Base-by-base conservation (phyloP, 2,329 filamentous ascomycete genomes). In the Escovopsis sp. region DNA sequence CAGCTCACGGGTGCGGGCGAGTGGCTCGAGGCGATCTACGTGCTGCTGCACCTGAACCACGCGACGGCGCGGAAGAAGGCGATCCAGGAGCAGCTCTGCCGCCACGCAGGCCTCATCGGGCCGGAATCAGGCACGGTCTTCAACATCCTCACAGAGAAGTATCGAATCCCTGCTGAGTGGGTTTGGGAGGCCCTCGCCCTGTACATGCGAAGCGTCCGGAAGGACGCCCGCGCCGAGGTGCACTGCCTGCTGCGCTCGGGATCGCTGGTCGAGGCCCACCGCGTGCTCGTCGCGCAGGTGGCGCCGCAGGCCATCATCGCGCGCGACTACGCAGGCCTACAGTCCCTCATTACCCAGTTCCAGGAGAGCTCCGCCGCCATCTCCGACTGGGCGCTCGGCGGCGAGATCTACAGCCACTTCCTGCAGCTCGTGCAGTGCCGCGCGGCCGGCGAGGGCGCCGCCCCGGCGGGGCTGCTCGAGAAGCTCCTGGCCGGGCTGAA, bases 121-220 rank as follows among this genome's bases (percentile, higher is more conserved):
- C 65, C 71, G 3, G 70, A 79, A 39, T 65, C 69, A 8, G 69
- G 72, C 47, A 56, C 63, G 13, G 70, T 62, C 41, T 85, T 79
- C 59, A 64, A 61, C 10, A 70, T 72, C 12, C 65, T 91, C 16
- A 72, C 72, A 0, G 64, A 71, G 36, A 76, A 74, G 29, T 74
- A 88, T 41, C 73, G 76, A 47, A 74, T 96, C 35, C 86, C 89
- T 0, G 61, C 70, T 1, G 60, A 72, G 4, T 94, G 89, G 87
- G 71, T 96, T 39, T 94, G 84, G 77, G 76, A 85, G 45, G 85
- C 91, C 14, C 84, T 88, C 55, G 88, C 88, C 11, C 69, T 89
- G 12, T 81, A 82, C 59, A 87, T 86, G 61, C 81, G 84, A 46
- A 79, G 79, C 44, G 76, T 79, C 37, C 76, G 73, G 53, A 76